A percentile compares a stretch with the other conserved stretches of the same genome.
Conservation (phyloP, 1,139 yeast genomes). For the Taphrina communis region DNA sequence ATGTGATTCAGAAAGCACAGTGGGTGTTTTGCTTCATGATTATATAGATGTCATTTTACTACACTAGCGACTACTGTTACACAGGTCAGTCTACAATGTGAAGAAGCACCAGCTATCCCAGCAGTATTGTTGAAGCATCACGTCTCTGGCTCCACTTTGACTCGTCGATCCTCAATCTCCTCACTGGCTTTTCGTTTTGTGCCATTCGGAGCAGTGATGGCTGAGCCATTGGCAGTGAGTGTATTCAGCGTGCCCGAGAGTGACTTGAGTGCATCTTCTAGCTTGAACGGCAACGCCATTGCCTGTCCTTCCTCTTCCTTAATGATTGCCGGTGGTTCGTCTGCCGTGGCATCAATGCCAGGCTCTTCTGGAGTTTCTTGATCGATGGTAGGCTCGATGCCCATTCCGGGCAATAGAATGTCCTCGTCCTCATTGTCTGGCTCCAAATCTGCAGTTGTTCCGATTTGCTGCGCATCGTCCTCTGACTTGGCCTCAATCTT, state of each 20-base stretch:
- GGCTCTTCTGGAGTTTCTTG: not conserved
- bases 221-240: not conserved
- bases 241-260: constrained; percentile 19
- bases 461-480: not conserved
- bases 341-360: not conserved
- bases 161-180: constrained; percentile 33
- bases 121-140: too few species aligned
- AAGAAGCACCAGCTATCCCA: too few species aligned
- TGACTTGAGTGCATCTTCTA: constrained; percentile 25
- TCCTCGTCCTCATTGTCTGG: constrained; percentile 10
- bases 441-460: not conserved
- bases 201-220: constrained; percentile 2
- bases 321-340: constrained; percentile 1
- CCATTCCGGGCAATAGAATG: constrained; percentile 10
- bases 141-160: constrained; percentile 18
- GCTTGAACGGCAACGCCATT: not conserved
- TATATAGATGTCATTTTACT: too few species aligned
- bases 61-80: not conserved
- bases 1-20: too few species aligned
- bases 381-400: not conserved
- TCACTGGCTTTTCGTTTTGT: constrained; percentile 33
- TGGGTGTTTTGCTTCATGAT: too few species aligned
- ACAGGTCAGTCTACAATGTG: not conserved
- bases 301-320: not conserved
- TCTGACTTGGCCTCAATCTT: not conserved